Evolutionary conservation across 306 rosid genomes (phyloP), one percentile per base, ranked within the genome.

Genomic region (Quercus glauca): DNA sequence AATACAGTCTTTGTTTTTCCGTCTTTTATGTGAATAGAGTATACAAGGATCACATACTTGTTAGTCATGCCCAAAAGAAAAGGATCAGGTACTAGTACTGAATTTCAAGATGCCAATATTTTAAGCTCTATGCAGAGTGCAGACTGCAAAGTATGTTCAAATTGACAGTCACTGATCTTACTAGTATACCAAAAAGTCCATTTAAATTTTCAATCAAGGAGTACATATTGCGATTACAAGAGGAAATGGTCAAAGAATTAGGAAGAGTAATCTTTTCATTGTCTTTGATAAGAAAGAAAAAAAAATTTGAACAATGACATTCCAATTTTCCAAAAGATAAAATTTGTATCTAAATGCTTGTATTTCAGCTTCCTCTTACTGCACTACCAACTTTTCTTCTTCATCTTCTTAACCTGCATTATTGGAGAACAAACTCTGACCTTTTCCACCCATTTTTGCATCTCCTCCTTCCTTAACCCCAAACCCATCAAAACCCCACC

Each of bases 1-100:
- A 94, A 94, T 41, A 94, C 97, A 33, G 93, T 94, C 85, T 94
- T 92, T 7, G 97, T 88, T 79, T 76, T 89, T 73, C 98, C 98
- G 84, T 94, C 97, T 82, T 94, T 94, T 92, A 93, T 8, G 94
- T 87, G 75, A 92, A 94, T 51, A 92, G 76, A 21, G 83, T 97
- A 94, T 37, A 92, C 88, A 64, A 94, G 87, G 53, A 92, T 78
- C 97, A 94, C 89, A 83, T 92, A 88, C 6, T 92, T 87, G 33
- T 89, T 94, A 1, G 94, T 87, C 0, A 97, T 94, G 60, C 94
- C 98, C 61, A 94, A 83, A 71, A 94, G 45, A 41, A 41, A 41
- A 41, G 8, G 3, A 41, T 63, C 43, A 15, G 43, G 69, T 28
- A 8, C 20, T 63, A 6, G 18, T 33, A 1, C 33, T 23, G n/a